Base-by-base conservation (phyloP, 2,329 filamentous ascomycete species). In the Microthyrium microscopicum region DNA sequence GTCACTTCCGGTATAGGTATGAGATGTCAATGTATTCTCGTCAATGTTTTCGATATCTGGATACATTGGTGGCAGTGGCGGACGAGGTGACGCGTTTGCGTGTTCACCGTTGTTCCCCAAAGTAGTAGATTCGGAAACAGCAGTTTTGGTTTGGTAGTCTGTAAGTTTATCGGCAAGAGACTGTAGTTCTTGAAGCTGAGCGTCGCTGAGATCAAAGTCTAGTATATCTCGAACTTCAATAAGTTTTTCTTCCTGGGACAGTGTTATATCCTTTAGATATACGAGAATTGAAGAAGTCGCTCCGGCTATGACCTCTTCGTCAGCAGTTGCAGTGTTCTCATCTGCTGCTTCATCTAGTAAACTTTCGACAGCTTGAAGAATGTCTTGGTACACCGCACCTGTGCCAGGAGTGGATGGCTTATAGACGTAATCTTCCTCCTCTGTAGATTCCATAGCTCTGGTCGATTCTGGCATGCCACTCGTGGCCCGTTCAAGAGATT, bases 11-110 rank as follows among this genome's bases (percentile, higher is more conserved):
- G 87, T 95, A 57, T 92, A 89, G 60, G 91, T 82, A 56, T 94
- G 83, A 39, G 73, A 71, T 34, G 77, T 77, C 35, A 98, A 62
- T 0, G 80, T 92, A 40, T 83, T 73, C 20, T 75, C 66, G 2
- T 80, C 89, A 48, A 98, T 95, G 3, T 66, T 74, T 55, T 98
- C 89, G 2, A 85, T 80, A 41, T 92, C 91, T n/a, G 66, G 65
- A 37, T 64, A 70, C 3, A 25, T 39, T 7, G 34, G 21, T 17
- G 29, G 29, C 8, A 20, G 42, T 20, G 55, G 39, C 3, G 72
- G 76, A 2, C 70, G 68, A 7, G 71, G 67, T 5, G 72, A 72
- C 3, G 71, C 75, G 36, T 67, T 59, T 4, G 66, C 69, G 35
- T 66, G 30, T 16, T 31, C 28, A 17, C 33, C 38, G 8, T 19